Conservation (phyloP, 2,329 filamentous ascomycete species). For the Ramichloridium luteum region DNA sequence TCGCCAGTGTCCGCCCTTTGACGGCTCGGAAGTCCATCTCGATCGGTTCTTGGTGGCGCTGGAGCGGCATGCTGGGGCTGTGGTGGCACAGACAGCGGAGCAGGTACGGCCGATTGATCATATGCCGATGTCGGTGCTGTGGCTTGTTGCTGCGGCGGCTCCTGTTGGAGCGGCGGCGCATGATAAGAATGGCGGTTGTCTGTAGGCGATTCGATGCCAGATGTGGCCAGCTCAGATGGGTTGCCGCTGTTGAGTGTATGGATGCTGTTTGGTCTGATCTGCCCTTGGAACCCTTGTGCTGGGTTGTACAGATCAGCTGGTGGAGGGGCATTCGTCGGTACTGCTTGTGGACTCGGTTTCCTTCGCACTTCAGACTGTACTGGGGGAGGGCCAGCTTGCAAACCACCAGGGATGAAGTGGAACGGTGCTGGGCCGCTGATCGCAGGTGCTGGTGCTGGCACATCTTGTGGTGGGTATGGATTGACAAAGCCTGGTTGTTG, state of each 20-base stretch:
- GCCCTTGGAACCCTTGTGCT: conserved; percentile 22
- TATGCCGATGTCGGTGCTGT: conserved; percentile 5
- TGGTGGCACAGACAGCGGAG: conserved; percentile 5
- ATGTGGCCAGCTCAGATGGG: conserved; percentile 37
- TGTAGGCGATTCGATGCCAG: conserved; percentile 35
- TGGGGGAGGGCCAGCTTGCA: conserved; percentile 14
- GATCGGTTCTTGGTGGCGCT: conserved; percentile 9
- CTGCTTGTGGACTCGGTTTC: conserved; percentile 17
- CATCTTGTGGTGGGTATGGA: conserved; percentile 17
- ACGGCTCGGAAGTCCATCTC: conserved; percentile 13
- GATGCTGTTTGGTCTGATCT: conserved; percentile 28
- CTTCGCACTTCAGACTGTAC: conserved; percentile 15
- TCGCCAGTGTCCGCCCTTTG: conserved; percentile 22
- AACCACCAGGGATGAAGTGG: conserved; percentile 26
- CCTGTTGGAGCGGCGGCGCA: conserved; percentile 11
- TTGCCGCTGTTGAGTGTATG: conserved; percentile 27
- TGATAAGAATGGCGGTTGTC: conserved; percentile 32
- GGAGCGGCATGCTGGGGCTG: conserved; percentile 9
- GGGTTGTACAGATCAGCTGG: conserved; percentile 29
- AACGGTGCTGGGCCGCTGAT: conserved; percentile 21
- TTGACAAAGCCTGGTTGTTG: conserved; percentile 19
- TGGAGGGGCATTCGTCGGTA: conserved; percentile 11
- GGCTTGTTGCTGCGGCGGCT: conserved; percentile 15
- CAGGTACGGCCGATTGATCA: neutral
- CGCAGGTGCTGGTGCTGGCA: conserved; percentile 11